phyloP scores from a whole-genome alignment of 306 rosid genomes.

The Glycine latifolia region DNA sequence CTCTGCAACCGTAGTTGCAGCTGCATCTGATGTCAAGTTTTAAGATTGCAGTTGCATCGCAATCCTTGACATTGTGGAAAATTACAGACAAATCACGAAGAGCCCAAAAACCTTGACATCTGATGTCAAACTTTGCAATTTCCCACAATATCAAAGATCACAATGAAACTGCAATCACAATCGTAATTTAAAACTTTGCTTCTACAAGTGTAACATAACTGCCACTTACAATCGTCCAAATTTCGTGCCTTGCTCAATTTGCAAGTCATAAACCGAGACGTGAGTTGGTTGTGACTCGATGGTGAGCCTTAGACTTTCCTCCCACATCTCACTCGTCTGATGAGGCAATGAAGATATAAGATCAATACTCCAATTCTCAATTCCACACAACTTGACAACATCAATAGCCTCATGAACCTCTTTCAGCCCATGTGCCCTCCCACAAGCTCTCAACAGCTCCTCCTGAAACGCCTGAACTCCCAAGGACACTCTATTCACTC shows the following conservation, averaged over 20 bases:
- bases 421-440: slow-evolving; percentile 82
- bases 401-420: slow-evolving; percentile 85
- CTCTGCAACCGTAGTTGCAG: not conserved
- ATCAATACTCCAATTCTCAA: slow-evolving; percentile 92
- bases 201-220: not conserved
- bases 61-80: not conserved
- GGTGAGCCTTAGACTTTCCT: slow-evolving; percentile 78
- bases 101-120: not conserved
- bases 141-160: too few species aligned
- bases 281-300: slow-evolving; percentile 75
- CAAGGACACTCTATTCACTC: slow-evolving; percentile 88
- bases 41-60: not conserved
- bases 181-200: not conserved
- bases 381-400: slow-evolving; percentile 71
- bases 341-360: slow-evolving; percentile 90
- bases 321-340: slow-evolving; percentile 86
- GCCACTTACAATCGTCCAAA: slow-evolving; percentile 79
- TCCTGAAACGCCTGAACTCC: slow-evolving; percentile 98
- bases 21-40: not conserved
- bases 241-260: slow-evolving; percentile 88
- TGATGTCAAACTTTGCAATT: too few species aligned
- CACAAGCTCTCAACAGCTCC: slow-evolving; percentile 78
- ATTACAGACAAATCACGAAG: not conserved
- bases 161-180: not conserved
- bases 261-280: slow-evolving; percentile 91